Conservation (phyloP, 2,329 filamentous ascomycete species). For the Gyromitra esculenta region DNA sequence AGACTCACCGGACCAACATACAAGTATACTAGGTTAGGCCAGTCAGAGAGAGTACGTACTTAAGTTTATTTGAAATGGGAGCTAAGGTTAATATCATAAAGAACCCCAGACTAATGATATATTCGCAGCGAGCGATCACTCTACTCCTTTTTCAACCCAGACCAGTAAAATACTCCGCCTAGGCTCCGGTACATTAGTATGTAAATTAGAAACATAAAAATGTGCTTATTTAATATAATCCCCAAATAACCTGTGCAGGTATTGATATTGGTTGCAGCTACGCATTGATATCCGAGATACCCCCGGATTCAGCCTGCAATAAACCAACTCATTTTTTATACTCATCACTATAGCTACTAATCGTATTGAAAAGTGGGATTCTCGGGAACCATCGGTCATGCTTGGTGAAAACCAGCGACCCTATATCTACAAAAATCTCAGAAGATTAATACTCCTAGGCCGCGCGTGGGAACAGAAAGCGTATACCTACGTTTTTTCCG, state of each 20-base stretch:
- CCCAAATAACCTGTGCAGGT: neutral
- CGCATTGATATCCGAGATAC: neutral
- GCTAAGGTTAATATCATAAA: too few species aligned
- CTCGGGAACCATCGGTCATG: conserved; percentile 74
- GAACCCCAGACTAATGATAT: too few species aligned
- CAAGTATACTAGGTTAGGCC: too few species aligned
- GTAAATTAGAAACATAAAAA: too few species aligned
- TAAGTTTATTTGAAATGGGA: too few species aligned
- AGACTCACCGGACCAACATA: too few species aligned
- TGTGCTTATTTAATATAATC: too few species aligned
- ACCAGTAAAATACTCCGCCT: too few species aligned
- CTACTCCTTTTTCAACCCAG: too few species aligned
- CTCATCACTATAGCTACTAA: conserved; percentile 61
- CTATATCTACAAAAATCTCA: conserved; percentile 60
- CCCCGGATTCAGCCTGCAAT: neutral
- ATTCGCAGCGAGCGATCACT: too few species aligned
- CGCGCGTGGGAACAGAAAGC: neutral
- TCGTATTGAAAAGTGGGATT: conserved; percentile 76
- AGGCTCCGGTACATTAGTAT: too few species aligned
- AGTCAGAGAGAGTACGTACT: too few species aligned
- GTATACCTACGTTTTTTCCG: conserved; percentile 68
- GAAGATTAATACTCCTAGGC: neutral
- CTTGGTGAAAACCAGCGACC: conserved; percentile 69
- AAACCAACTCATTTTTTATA: conserved; percentile 39
- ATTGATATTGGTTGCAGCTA: neutral